A percentile compares a stretch with the other conserved stretches of the same genome.
Evolutionary conservation across 345 rosid genomes (phyloP).

Genomic region (Populus davidiana): DNA sequence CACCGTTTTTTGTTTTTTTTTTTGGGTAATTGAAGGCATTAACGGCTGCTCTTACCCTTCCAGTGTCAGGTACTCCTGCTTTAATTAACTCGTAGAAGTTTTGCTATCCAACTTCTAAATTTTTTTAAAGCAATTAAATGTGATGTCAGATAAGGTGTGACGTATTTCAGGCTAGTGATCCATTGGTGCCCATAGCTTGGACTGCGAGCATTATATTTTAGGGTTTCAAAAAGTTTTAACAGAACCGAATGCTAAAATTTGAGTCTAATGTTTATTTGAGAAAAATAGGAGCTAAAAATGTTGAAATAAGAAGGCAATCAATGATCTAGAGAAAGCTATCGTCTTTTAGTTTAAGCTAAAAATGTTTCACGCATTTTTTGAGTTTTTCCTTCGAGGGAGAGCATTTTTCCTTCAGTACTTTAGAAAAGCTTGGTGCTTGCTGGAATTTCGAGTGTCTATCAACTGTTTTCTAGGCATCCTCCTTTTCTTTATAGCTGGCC

Average conservation of each 20-base stretch:
- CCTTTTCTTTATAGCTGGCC: background rate
- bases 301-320: background rate
- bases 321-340: background rate
- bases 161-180: background rate
- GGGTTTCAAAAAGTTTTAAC: too few relatives aligned
- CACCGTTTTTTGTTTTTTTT: background rate
- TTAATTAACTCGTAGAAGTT: background rate
- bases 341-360: background rate
- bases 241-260: too few relatives aligned
- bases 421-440: constrained; percentile 1
- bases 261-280: too few relatives aligned
- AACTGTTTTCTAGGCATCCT: background rate
- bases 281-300: background rate
- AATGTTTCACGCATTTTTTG: background rate
- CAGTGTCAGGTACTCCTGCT: constrained; percentile 36
- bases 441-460: constrained; percentile 4
- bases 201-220: too few relatives aligned
- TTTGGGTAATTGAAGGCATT: constrained; percentile 26
- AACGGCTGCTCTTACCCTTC: constrained; percentile 48
- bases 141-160: background rate
- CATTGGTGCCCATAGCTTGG: background rate
- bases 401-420: background rate
- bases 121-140: background rate
- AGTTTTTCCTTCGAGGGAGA: background rate
- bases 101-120: background rate